phyloP scores from a whole-genome alignment of 768 basidiomycete species.

The Termitomyces sp. region DNA sequence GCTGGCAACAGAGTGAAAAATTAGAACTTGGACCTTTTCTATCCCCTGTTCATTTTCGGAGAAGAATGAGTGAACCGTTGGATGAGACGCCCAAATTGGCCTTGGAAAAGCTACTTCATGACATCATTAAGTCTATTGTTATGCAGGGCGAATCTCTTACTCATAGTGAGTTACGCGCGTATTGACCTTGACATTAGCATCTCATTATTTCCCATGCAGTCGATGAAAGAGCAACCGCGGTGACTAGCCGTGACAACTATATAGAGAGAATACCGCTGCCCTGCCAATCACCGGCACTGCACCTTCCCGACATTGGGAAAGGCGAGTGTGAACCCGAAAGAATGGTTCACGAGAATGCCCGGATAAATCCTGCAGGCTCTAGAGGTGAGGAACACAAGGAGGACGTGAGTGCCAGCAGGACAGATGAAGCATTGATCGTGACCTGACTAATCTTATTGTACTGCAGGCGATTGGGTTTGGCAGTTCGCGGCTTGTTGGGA shows the following conservation, averaged over 20 bases:
- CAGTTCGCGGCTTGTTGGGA: constrained; percentile 79
- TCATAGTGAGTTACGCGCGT: too few species aligned
- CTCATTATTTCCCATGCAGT: too few species aligned
- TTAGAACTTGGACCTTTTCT: neutral
- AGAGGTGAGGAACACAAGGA: constrained; percentile 14
- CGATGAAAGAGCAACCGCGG: too few species aligned
- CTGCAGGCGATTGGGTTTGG: constrained; percentile 38
- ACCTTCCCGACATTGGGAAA: too few species aligned
- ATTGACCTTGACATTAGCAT: too few species aligned
- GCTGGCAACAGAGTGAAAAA: neutral
- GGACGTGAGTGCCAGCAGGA: constrained; percentile 19
- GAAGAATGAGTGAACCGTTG: neutral
- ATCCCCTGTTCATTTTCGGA: neutral
- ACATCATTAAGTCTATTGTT: neutral
- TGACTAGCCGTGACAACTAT: too few species aligned
- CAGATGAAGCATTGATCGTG: constrained; percentile 19
- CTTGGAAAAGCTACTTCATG: neutral
- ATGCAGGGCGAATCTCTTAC: too few species aligned
- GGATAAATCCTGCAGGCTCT: neutral
- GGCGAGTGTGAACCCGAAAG: constrained; percentile 38
- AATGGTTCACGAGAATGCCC: constrained; percentile 24
- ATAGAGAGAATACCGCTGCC: too few species aligned
- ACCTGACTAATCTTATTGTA: constrained; percentile 11
- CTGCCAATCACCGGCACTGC: too few species aligned
- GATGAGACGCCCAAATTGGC: neutral